Conservation (phyloP, 371 early-diverging fungal species). For the Apophysomyces ossiformis region DNA sequence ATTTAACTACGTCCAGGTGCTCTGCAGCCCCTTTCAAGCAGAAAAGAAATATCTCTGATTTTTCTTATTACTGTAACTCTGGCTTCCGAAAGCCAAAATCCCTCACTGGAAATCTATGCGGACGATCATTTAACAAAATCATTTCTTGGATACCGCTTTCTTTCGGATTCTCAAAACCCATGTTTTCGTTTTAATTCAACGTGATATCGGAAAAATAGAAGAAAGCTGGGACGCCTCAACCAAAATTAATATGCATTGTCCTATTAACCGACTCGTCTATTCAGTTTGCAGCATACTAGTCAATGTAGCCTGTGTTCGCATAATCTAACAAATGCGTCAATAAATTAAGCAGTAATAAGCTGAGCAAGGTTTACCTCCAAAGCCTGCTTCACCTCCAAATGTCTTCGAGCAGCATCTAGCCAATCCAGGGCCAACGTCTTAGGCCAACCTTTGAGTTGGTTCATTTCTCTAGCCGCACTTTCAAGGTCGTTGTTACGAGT, state of each 20-base stretch:
- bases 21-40: too few relatives aligned
- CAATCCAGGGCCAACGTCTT: conserved; percentile 89
- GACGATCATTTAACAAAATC: too few relatives aligned
- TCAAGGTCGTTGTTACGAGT: conserved; percentile 79
- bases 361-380: conserved; percentile 60
- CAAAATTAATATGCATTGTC: too few relatives aligned
- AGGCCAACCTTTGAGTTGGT: conserved; percentile 95
- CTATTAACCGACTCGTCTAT: background rate
- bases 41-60: too few relatives aligned
- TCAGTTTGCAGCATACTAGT: conserved; percentile 26
- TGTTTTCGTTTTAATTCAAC: background rate
- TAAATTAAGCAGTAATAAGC: background rate
- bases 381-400: conserved; percentile 93
- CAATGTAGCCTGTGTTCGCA: conserved; percentile 28
- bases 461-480: conserved; percentile 89
- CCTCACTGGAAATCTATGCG: too few relatives aligned
- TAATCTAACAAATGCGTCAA: conserved; percentile 5
- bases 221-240: too few relatives aligned
- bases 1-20: too few relatives aligned
- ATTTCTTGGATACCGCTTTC: too few relatives aligned
- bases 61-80: too few relatives aligned
- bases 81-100: too few relatives aligned
- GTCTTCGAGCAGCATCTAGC: conserved; percentile 82
- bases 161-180: background rate
- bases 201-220: too few relatives aligned